These are phyloP conservation scores for Saccharomycopsis vini DNA, from an alignment of 805 yeast genomes.

Conservation along the genomic window DNA sequence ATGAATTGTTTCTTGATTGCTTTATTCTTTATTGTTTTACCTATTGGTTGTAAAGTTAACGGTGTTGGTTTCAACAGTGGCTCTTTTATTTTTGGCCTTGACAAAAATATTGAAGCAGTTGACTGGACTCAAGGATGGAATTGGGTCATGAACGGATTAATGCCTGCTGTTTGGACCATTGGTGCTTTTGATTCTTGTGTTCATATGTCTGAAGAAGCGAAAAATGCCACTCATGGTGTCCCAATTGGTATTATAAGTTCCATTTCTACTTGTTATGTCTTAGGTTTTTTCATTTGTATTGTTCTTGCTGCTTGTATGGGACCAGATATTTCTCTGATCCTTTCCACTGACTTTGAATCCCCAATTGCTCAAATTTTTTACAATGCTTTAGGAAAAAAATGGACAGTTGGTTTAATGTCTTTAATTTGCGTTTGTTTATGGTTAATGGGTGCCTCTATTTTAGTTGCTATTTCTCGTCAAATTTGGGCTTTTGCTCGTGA, in stretches of 20 bases:
- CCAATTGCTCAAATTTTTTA: slow-evolving; percentile 58
- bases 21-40: slow-evolving; percentile 54
- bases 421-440: slow-evolving; percentile 52
- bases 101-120: slow-evolving; percentile 33
- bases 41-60: slow-evolving; percentile 42
- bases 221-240: slow-evolving; percentile 50
- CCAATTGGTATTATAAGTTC: slow-evolving; percentile 59
- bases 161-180: slow-evolving; percentile 70
- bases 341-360: slow-evolving; percentile 42
- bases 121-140: slow-evolving; percentile 57
- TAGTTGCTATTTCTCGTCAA: slow-evolving; percentile 58
- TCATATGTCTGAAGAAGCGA: slow-evolving; percentile 66
- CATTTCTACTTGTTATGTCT: slow-evolving; percentile 44
- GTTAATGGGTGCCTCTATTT: slow-evolving; percentile 54
- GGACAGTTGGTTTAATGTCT: slow-evolving; percentile 59
- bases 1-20: slow-evolving; percentile 45
- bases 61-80: slow-evolving; percentile 37
- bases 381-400: slow-evolving; percentile 52
- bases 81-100: slow-evolving; percentile 44
- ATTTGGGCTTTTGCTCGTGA: slow-evolving; percentile 72
- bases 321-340: slow-evolving; percentile 34
- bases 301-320: slow-evolving; percentile 47
- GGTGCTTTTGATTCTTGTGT: slow-evolving; percentile 67
- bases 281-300: slow-evolving; percentile 51
- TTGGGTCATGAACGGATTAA: slow-evolving; percentile 36